These are phyloP conservation scores for Botrytis byssoidea DNA, from an alignment of 2,329 filamentous ascomycete species.

Conservation along the genomic window DNA sequence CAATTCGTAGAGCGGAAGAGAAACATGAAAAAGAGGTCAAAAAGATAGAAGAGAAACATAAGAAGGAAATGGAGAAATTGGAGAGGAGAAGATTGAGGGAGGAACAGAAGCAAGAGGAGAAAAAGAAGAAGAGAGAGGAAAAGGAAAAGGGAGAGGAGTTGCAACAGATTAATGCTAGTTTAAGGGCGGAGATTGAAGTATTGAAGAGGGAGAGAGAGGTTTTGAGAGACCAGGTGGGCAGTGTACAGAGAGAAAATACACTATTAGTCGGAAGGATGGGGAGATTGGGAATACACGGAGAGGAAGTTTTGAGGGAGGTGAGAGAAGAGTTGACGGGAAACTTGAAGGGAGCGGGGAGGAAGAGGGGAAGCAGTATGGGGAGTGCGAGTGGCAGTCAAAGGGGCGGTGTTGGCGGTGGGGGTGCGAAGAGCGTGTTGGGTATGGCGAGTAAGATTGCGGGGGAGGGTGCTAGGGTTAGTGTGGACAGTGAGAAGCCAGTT, in stretches of 20 bases:
- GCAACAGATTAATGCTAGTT: constrained; percentile 42
- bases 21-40: constrained; percentile 62
- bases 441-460: background rate
- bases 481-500: background rate
- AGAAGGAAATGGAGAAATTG: constrained; percentile 61
- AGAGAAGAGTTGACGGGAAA: constrained; percentile 26
- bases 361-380: constrained; percentile 32
- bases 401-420: background rate
- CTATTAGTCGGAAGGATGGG: constrained; percentile 55
- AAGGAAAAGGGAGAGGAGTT: constrained; percentile 56
- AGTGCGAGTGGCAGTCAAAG: constrained; percentile 11
- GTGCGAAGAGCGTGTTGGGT: background rate
- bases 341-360: constrained; percentile 22
- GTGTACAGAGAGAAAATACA: constrained; percentile 60
- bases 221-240: constrained; percentile 54
- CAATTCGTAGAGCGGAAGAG: constrained; percentile 57
- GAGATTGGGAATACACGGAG: constrained; percentile 40
- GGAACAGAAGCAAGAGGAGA: constrained; percentile 56
- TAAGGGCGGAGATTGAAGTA: constrained; percentile 53
- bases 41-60: constrained; percentile 66
- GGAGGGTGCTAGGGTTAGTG: background rate
- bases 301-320: constrained; percentile 35
- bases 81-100: constrained; percentile 64
- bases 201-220: constrained; percentile 55
- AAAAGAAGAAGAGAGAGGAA: constrained; percentile 51